A percentile compares a stretch with the other conserved stretches of the same genome.
These are phyloP conservation scores for Albifimbria verrucaria DNA, from an alignment of 2,329 filamentous ascomycete genomes.

Conservation along the genomic window DNA sequence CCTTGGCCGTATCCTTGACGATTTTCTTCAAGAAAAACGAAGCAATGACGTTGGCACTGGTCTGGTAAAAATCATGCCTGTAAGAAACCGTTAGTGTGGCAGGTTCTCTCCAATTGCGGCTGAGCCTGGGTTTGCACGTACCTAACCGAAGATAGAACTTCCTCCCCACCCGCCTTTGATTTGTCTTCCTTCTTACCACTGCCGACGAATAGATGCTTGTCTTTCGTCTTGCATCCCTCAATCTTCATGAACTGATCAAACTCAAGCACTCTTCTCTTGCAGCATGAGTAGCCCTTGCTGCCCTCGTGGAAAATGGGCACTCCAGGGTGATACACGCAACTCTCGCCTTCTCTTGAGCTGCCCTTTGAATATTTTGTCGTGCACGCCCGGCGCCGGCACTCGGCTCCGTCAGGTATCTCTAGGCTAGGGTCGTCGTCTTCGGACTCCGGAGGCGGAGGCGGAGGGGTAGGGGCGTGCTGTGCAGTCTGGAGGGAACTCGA, in stretches of 20 bases:
- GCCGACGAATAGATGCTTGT: slow-evolving; percentile 79
- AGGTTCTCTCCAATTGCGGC: neutral
- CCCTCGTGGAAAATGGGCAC: slow-evolving; percentile 95
- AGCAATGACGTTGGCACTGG: slow-evolving; percentile 76
- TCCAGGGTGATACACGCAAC: slow-evolving; percentile 86
- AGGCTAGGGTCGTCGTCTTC: slow-evolving; percentile 81
- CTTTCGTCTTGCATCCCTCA: slow-evolving; percentile 81
- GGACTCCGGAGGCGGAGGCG: slow-evolving; percentile 68
- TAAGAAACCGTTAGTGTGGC: neutral
- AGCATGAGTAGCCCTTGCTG: slow-evolving; percentile 96
- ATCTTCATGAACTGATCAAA: slow-evolving; percentile 99
- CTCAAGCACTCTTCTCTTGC: slow-evolving; percentile 89
- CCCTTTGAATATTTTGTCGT: slow-evolving; percentile 62
- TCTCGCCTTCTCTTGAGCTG: slow-evolving; percentile 62
- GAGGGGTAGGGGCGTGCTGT: slow-evolving; percentile 47
- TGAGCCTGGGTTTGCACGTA: slow-evolving; percentile 34
- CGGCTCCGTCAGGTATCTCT: slow-evolving; percentile 68
- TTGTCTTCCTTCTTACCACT: slow-evolving; percentile 62
- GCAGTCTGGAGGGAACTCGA: slow-evolving; percentile 35
- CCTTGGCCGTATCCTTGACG: slow-evolving; percentile 71
- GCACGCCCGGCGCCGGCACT: slow-evolving; percentile 77
- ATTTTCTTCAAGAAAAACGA: slow-evolving; percentile 98
- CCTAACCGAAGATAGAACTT: slow-evolving; percentile 75
- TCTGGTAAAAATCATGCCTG: slow-evolving; percentile 90
- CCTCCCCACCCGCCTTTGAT: slow-evolving; percentile 53